Evolutionary conservation across 306 rosid species (phyloP), one percentile per base, ranked within the genome.

Genomic region (Vigna nakashimae): DNA sequence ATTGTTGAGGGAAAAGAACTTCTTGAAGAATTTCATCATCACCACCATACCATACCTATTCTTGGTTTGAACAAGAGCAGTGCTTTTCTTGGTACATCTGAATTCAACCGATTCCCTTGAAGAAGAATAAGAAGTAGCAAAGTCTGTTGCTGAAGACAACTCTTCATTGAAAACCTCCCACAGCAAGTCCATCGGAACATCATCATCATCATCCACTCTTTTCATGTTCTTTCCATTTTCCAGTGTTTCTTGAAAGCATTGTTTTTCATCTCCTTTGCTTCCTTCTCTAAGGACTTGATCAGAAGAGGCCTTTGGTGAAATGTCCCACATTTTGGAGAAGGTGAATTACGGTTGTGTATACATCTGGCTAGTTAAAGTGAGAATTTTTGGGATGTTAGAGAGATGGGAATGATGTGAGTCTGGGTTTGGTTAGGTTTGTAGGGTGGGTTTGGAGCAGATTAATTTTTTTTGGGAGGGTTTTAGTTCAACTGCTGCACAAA

Each of bases 91-190:
- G 45, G 71, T 42, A 66, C 80, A 66, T 69, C 69, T 72, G 32
- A 79, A 76, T 64, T 79, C 85, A 70, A 73, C 64, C 10, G 24
- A 15, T 1, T 71, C 74, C 50, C 28, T 72, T 17, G 84, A 75
- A 71, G 84, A 26, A 26, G 28, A 26, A 26, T 26, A 26, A 26
- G 28, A 71, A 58, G 64, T 20, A 26, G 59, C 11, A 73, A 32
- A 49, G n/a, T 43, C 17, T 55, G 56, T 30, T 51, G 32, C 63
- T 74, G 73, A 81, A 77, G 79, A 48, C 65, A 22, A 56, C 26
- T 84, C 93, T 69, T 89, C 89, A 60, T 87, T 87, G 86, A 89
- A 85, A 83, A 77, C 80, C 36, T 89, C 93, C 90, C 93, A 89
- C 67, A 89, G 53, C 81, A 81, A 63, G 69, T 89, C 93, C 93